Base-by-base conservation (phyloP, 2,329 filamentous ascomycete species). In the Pochonia chlamydosporia region DNA sequence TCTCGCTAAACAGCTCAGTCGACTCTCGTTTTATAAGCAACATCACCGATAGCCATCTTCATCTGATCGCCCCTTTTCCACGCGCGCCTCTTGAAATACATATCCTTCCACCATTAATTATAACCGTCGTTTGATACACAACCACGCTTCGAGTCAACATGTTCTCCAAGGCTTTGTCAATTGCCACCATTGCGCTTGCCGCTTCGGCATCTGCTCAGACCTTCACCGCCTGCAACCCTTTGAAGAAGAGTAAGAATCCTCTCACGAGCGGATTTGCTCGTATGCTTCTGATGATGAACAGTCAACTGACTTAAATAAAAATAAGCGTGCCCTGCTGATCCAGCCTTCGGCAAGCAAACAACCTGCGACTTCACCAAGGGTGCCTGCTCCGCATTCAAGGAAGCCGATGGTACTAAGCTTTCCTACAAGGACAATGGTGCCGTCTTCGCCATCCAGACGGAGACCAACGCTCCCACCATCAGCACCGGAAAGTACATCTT, bases 401-500 rank as follows among this genome's bases (percentile, higher is more conserved):
- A 59, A 40, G 67, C 71, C 40, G 63, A 62, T 5, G 77, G 75
- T 50, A 80, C 78, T 52, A 64, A 53, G 23, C 54, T 82, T 44
- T 60, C 56, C 26, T 79, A 79, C 62, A 67, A 70, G 56, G 54
- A 56, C 46, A 65, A 72, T 33, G 78, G 78, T 53, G 78, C 77
- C 51, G 64, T 70, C 52, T 81, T 81, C 69, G 77, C 79, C 58
- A 96, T 96, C 69, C 78, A 76, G 30, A 72, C 79, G 43, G 77
- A 81, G 53, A 73, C 63, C 11, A 78, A 89, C 44, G 81, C 78
- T 42, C 84, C 89, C 31, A 89, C 86, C 28, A 89, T 95, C 66
- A 76, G 75, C 59, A 80, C 79, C 48, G 76, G 82, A 60, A 91
- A 90, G 78, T 97, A 95, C 76, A 89, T 99, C 66, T 96, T 97